Percentiles rank a stretch among this genome's conserved stretches.
Evolutionary conservation across 73 alveolate species (phyloP).

Genomic region (Paramecium pentaurelia): DNA sequence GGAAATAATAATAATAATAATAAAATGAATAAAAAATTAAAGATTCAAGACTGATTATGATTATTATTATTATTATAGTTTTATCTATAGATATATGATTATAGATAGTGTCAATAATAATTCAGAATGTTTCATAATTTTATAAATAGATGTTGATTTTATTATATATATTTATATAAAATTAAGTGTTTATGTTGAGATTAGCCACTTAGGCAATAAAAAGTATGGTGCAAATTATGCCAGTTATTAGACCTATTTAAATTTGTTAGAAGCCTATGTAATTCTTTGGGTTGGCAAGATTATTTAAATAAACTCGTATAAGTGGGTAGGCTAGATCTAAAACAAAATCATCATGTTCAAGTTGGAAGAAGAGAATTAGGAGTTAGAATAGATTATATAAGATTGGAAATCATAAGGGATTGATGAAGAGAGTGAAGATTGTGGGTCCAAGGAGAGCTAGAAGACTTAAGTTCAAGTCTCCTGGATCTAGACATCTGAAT

Average conservation of each 20-base stretch:
- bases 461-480: neutral
- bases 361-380: neutral
- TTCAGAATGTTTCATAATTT: no score
- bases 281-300: neutral
- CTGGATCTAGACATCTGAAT: slow-evolving; percentile 28
- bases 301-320: neutral
- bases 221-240: neutral
- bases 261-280: neutral
- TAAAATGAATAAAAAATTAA: no score
- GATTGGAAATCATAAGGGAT: slow-evolving; percentile 20
- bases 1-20: no score
- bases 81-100: no score
- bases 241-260: neutral
- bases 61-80: no score
- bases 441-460: slow-evolving; percentile 31
- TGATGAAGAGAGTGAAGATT: neutral
- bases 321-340: slow-evolving; percentile 4
- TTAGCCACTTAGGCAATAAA: neutral
- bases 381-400: neutral
- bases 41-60: no score
- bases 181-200: neutral
- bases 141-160: neutral
- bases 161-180: neutral
- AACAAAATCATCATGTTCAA: neutral
- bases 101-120: no score